These are phyloP conservation scores for Polyporus tsugae DNA, from an alignment of 1,284 basidiomycete genomes.

Conservation along the genomic window DNA sequence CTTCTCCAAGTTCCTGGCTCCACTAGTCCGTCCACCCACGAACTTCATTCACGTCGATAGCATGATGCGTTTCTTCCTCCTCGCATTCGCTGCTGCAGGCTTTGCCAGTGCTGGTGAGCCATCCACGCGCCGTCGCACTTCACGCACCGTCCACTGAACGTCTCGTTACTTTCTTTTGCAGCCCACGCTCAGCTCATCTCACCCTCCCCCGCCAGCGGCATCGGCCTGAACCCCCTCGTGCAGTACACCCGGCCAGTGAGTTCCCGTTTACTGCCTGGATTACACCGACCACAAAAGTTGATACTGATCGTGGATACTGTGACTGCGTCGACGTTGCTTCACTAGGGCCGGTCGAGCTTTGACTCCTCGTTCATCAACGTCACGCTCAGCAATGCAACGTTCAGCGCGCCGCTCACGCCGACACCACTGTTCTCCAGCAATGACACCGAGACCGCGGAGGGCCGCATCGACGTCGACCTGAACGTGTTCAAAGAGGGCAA, in stretches of 20 bases:
- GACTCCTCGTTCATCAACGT: constrained; percentile 6
- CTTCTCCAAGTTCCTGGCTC: background rate
- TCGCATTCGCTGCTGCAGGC: background rate
- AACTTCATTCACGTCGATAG: background rate
- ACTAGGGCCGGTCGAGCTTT: constrained; percentile 4
- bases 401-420: constrained; percentile 12
- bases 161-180: background rate
- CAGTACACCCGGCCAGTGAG: constrained; percentile 3
- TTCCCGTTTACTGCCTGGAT: background rate
- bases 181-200: background rate
- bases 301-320: background rate
- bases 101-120: background rate
- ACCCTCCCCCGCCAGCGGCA: background rate
- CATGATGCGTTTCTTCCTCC: background rate
- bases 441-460: constrained; percentile 5
- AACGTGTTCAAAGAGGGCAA: constrained; percentile 4
- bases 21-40: background rate
- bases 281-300: background rate
- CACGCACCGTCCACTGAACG: background rate
- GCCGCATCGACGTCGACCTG: constrained; percentile 7
- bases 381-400: constrained; percentile 6
- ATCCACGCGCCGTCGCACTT: background rate
- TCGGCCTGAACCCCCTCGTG: constrained; percentile 8
- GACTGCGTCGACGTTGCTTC: background rate
- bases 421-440: background rate